phyloP scores from a whole-genome alignment of 352 stramenopile species.

The Elongisporangium senticosum region DNA sequence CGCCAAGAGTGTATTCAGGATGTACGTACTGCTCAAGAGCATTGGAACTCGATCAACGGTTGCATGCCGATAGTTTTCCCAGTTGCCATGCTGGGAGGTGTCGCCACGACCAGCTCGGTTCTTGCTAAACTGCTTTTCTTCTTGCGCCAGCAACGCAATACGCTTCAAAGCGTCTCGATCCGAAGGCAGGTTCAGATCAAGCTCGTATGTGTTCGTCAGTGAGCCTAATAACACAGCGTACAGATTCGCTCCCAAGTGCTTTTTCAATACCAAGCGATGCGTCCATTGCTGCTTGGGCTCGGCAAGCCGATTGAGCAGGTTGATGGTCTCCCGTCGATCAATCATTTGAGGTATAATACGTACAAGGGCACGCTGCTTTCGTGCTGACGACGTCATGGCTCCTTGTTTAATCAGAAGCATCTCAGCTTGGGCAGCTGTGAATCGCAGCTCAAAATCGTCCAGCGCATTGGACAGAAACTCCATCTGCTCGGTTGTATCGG shows the following conservation, averaged over 20 bases:
- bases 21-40: slow-evolving; percentile 59
- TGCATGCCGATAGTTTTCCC: slow-evolving; percentile 87
- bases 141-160: slow-evolving; percentile 61
- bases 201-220: slow-evolving; percentile 58
- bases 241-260: slow-evolving; percentile 42
- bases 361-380: slow-evolving; percentile 19
- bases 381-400: slow-evolving; percentile 12
- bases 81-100: slow-evolving; percentile 84
- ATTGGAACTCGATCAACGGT: slow-evolving; percentile 52
- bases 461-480: slow-evolving; percentile 57
- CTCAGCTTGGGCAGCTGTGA: slow-evolving; percentile 63
- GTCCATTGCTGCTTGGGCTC: slow-evolving; percentile 41
- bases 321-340: slow-evolving; percentile 41
- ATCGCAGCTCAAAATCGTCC: slow-evolving; percentile 51
- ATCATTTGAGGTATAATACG: slow-evolving; percentile 60
- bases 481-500: slow-evolving; percentile 37
- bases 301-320: slow-evolving; percentile 33
- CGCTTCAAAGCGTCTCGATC: slow-evolving; percentile 47
- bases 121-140: slow-evolving; percentile 67
- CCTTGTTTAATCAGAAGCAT: slow-evolving; percentile 48
- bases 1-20: slow-evolving; percentile 59
- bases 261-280: slow-evolving; percentile 49
- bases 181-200: slow-evolving; percentile 34
- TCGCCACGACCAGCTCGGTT: slow-evolving; percentile 41
- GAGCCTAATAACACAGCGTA: slow-evolving; percentile 61